Evolutionary conservation across 129 eudicot species (phyloP).

Genomic region (Smallanthus sonchifolius): DNA sequence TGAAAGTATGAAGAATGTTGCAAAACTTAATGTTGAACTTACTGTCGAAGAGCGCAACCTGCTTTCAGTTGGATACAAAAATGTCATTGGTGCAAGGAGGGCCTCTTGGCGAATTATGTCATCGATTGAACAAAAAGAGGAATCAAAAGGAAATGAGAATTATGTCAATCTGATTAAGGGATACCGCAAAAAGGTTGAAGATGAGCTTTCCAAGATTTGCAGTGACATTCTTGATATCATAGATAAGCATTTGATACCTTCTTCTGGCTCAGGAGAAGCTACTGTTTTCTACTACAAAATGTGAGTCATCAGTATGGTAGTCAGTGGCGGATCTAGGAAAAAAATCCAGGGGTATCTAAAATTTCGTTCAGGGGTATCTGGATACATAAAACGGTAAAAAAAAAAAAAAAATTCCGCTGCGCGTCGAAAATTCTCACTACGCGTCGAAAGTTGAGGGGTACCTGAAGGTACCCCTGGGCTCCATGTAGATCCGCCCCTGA

Average conservation of each 20-base stretch:
- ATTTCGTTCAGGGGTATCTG: too few species aligned
- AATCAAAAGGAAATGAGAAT: slow-evolving; percentile 80
- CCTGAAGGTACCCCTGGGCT: too few species aligned
- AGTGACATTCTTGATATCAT: slow-evolving; percentile 76
- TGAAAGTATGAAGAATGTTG: slow-evolving; percentile 89
- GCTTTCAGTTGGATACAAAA: slow-evolving; percentile 94
- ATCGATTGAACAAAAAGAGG: slow-evolving; percentile 94
- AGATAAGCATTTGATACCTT: slow-evolving; percentile 77
- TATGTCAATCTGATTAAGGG: slow-evolving; percentile 83
- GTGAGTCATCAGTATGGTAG: slow-evolving; percentile 41
- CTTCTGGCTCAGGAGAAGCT: slow-evolving; percentile 78
- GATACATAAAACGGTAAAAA: too few species aligned
- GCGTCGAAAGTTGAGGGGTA: too few species aligned
- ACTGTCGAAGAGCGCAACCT: slow-evolving; percentile 94
- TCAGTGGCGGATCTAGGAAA: too few species aligned
- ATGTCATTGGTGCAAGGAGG: slow-evolving; percentile 86
- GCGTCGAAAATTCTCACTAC: too few species aligned
- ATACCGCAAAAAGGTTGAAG: slow-evolving; percentile 89
- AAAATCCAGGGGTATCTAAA: too few species aligned
- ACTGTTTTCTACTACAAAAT: slow-evolving; percentile 91
- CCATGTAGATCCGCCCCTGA: too few species aligned
- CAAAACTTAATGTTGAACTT: slow-evolving; percentile 83
- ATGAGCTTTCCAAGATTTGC: slow-evolving; percentile 89
- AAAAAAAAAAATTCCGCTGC: too few species aligned
- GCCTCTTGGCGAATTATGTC: slow-evolving; percentile 99